These are phyloP conservation scores for Conidiobolus incongruus DNA, from an alignment of 371 early-diverging fungal genomes.

Conservation along the genomic window DNA sequence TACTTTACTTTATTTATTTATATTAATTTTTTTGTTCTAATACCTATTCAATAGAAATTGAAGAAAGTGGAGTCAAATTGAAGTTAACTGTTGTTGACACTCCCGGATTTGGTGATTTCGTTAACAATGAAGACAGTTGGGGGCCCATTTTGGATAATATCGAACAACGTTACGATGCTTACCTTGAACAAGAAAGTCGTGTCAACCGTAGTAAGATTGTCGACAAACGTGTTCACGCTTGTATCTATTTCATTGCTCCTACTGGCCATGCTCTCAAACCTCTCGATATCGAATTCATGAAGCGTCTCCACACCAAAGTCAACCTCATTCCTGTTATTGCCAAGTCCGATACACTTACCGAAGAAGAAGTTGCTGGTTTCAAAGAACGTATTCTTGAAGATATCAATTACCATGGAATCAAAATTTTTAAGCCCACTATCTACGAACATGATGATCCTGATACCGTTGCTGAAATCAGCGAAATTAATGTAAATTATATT, in stretches of 20 bases:
- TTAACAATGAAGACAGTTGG: constrained; percentile 93
- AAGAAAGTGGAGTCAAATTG: constrained; percentile 77
- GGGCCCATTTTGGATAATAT: constrained; percentile 88
- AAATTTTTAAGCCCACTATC: constrained; percentile 76
- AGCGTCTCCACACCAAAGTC: constrained; percentile 73
- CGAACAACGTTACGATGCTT: constrained; percentile 85
- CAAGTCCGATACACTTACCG: constrained; percentile 93
- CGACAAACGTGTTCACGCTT: constrained; percentile 92
- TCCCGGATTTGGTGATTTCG: constrained; percentile 85
- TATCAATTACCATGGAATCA: constrained; percentile 80
- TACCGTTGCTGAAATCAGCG: constrained; percentile 79
- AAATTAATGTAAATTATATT: constrained; percentile 47
- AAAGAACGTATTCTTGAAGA: constrained; percentile 85
- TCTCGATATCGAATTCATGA: constrained; percentile 91
- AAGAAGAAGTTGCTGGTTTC: constrained; percentile 78
- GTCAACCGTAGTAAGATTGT: constrained; percentile 69
- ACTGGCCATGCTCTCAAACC: constrained; percentile 85
- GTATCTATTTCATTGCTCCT: constrained; percentile 93
- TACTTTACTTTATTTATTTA: constrained; percentile 5
- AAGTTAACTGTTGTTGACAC: constrained; percentile 87
- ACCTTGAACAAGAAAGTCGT: constrained; percentile 79
- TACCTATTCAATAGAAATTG: constrained; percentile 18
- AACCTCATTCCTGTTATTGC: constrained; percentile 97
- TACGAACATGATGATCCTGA: constrained; percentile 88
- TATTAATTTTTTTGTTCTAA: not conserved